These are phyloP conservation scores for Lentinula sp. DNA, from an alignment of 768 basidiomycete genomes.

Conservation along the genomic window DNA sequence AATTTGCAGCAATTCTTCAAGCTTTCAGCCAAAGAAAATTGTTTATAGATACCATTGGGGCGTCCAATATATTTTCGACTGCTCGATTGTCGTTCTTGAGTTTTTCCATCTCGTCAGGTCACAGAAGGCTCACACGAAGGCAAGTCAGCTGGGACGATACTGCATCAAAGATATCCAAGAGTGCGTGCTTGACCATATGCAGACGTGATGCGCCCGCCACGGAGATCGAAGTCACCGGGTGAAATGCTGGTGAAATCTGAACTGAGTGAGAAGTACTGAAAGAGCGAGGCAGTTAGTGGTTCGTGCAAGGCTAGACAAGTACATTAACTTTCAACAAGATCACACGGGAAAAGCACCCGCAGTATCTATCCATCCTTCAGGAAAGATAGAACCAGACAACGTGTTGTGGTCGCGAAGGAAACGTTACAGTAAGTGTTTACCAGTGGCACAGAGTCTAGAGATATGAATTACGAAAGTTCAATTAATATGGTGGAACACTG, in stretches of 20 bases:
- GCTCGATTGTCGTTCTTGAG: no score
- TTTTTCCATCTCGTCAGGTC: background rate
- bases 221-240: background rate
- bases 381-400: background rate
- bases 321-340: background rate
- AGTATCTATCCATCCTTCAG: background rate
- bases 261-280: background rate
- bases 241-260: background rate
- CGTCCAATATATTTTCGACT: no score
- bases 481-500: background rate
- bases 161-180: background rate
- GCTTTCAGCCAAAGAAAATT: no score
- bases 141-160: background rate
- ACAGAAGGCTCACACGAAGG: background rate
- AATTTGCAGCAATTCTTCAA: no score
- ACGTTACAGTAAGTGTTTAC: background rate
- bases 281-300: no score
- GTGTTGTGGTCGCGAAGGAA: conserved; percentile 1
- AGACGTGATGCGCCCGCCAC: conserved; percentile 3
- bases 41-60: no score
- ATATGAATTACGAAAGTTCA: background rate
- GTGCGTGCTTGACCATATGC: background rate
- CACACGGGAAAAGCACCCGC: background rate
- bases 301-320: no score
- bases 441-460: background rate